These are phyloP conservation scores for Paramarasmius palmivorus DNA, from an alignment of 1,284 basidiomycete genomes.

Conservation along the genomic window DNA sequence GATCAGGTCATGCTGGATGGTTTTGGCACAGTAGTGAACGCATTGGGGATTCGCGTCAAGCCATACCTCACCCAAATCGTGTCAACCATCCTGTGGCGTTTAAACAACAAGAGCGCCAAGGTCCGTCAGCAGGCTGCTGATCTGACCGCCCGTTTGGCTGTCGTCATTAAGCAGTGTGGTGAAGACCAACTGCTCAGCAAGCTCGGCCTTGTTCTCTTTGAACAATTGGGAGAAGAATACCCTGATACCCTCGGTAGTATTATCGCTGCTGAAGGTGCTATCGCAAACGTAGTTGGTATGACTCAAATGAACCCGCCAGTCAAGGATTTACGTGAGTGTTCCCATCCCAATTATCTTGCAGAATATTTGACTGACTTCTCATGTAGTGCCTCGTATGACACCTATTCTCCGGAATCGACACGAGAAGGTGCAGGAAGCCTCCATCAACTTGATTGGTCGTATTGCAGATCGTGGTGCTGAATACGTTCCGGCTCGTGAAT, in stretches of 20 bases:
- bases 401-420: constrained; percentile 98
- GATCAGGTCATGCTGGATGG: constrained; percentile 99
- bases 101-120: constrained; percentile 99
- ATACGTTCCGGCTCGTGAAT: constrained; percentile 97
- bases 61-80: constrained; percentile 99
- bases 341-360: constrained; percentile 7
- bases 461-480: constrained; percentile 99
- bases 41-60: constrained; percentile 96
- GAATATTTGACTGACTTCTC: constrained; percentile 17
- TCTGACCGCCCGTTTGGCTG: constrained; percentile 90
- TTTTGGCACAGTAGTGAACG: constrained; percentile 96
- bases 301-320: constrained; percentile 99
- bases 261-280: constrained; percentile 97
- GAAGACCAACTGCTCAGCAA: constrained; percentile 96
- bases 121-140: constrained; percentile 99
- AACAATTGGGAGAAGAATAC: constrained; percentile 99
- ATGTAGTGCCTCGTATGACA: constrained; percentile 94
- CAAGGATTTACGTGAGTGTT: constrained; percentile 87
- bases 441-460: constrained; percentile 98
- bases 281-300: constrained; percentile 99
- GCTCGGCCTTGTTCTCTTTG: constrained; percentile 95
- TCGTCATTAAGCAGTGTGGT: constrained; percentile 98
- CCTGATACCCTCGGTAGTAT: constrained; percentile 98
- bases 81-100: constrained; percentile 98
- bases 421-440: constrained; percentile 99